Evolutionary conservation across 2,329 filamentous ascomycete species (phyloP).

Genomic region (Botrytis paeoniae): DNA sequence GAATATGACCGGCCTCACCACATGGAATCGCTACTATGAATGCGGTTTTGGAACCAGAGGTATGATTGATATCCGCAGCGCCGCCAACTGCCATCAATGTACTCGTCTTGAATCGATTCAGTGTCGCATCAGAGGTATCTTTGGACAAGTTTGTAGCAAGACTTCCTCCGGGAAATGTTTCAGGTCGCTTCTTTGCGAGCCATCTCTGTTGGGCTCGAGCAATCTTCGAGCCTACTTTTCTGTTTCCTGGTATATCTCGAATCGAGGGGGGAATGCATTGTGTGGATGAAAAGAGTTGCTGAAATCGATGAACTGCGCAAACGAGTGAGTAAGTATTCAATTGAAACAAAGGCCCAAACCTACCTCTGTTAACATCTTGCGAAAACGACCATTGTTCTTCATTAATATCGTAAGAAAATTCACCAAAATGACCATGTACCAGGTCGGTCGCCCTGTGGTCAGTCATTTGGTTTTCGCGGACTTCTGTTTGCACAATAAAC

Average conservation of each 20-base stretch:
- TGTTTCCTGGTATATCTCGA: conserved; percentile 20
- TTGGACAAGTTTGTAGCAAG: conserved; percentile 19
- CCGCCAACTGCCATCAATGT: conserved; percentile 30
- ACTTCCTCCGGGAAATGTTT: conserved; percentile 27
- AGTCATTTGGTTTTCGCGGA: conserved; percentile 39
- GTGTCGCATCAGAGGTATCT: conserved; percentile 11
- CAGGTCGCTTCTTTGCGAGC: conserved; percentile 31
- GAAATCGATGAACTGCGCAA: conserved; percentile 26
- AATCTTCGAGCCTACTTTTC: conserved; percentile 18
- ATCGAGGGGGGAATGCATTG: conserved; percentile 31
- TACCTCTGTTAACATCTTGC: conserved; percentile 27
- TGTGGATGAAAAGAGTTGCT: conserved; percentile 33
- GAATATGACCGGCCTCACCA: conserved; percentile 36
- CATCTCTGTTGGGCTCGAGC: conserved; percentile 28
- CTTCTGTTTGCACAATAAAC: conserved; percentile 22
- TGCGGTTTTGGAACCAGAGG: conserved; percentile 23
- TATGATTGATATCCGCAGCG: conserved; percentile 26
- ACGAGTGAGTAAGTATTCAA: conserved; percentile 18
- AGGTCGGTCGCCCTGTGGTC: conserved; percentile 45
- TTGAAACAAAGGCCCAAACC: background rate
- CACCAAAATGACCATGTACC: conserved; percentile 52
- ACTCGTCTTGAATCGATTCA: conserved; percentile 21
- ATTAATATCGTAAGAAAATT: conserved; percentile 44
- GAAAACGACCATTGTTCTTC: conserved; percentile 37
- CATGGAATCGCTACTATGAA: conserved; percentile 32